phyloP scores from a whole-genome alignment of 371 early-diverging fungal genomes.

The Mucor circinelloides region DNA sequence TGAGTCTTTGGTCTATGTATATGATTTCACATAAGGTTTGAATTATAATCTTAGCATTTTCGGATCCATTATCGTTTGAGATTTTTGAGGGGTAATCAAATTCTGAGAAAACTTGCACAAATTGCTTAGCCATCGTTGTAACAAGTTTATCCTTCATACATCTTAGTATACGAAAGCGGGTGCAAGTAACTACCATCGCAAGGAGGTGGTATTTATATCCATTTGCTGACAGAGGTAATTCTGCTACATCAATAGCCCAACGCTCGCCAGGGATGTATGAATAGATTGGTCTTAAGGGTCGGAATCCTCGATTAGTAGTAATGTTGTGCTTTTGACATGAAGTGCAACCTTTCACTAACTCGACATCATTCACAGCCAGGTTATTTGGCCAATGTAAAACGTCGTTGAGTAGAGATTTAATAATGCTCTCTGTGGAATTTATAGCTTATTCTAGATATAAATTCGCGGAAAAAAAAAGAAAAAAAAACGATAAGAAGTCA shows the following conservation, averaged over 20 bases:
- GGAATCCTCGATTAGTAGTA: not conserved
- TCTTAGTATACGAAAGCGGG: slow-evolving; percentile 24
- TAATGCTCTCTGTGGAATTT: slow-evolving; percentile 6
- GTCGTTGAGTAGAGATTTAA: not conserved
- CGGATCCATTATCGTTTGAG: slow-evolving; percentile 34
- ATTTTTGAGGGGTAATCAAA: not conserved
- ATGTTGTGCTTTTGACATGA: slow-evolving; percentile 1
- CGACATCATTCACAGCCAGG: not conserved
- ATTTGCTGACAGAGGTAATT: not conserved
- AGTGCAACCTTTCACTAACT: not conserved
- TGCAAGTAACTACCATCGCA: slow-evolving; percentile 25
- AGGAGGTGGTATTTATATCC: slow-evolving; percentile 22
- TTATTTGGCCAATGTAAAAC: slow-evolving; percentile 18
- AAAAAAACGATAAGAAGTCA: too few species aligned
- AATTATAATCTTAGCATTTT: slow-evolving; percentile 22
- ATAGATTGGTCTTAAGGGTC: not conserved
- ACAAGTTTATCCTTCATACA: slow-evolving; percentile 23
- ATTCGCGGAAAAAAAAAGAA: too few species aligned
- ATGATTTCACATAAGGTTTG: not conserved
- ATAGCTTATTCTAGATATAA: too few species aligned
- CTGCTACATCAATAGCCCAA: slow-evolving; percentile 2
- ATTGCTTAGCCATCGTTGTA: not conserved
- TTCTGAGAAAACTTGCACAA: not conserved
- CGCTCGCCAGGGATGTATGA: not conserved
- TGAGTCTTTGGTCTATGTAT: slow-evolving; percentile 20